Base-by-base conservation (phyloP, 1,139 yeast genomes). In the Spencermartinsiella ligniputridi region DNA sequence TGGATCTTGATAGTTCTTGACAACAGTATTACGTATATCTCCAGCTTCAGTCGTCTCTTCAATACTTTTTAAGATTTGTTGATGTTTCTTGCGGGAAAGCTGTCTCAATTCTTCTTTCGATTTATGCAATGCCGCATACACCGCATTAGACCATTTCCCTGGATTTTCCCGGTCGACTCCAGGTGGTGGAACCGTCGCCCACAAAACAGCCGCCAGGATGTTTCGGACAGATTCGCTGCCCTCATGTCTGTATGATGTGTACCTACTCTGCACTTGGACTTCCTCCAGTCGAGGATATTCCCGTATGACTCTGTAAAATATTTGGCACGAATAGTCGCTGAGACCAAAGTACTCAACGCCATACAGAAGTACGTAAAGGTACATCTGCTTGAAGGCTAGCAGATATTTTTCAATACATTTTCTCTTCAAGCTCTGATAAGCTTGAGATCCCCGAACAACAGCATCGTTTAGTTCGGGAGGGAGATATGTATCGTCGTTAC, bases 301-400 rank as follows among this genome's bases (percentile, higher is more conserved):
- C 5, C n/a, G 15, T 27, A n/a, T 27, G 32, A 27, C 32, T 27
- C 15, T n/a, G 15, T 27, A 27, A 27, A 27, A 27, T 8, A 27
- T 27, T 11, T 27, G 32, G 15, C 32, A 27, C 15, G 15, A 9
- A 27, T 27, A 27, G 32, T 27, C 32, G 12, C 15, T 11, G 15
- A 27, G 32, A 27, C 15, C 32, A 27, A 27, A 27, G 15, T 27
- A 27, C 32, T 27, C 15, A 11, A 27, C 32, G 32, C 32, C 32
- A 27, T 9, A 27, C 12, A 11, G 8, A 27, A 27, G 12, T 27
- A n/a, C 32, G 15, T 27, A 11, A 5, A 27, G 15, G 32, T 27
- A 27, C 32, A 27, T 27, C n/a, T 27, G 15, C 15, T 27, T 27
- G 32, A 27, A 27, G 6, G 15, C 32, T n/a, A 9, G 32, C 5